Base-by-base conservation (phyloP, 164 flowering plant genomes). In the Paratinospora sagittata region DNA sequence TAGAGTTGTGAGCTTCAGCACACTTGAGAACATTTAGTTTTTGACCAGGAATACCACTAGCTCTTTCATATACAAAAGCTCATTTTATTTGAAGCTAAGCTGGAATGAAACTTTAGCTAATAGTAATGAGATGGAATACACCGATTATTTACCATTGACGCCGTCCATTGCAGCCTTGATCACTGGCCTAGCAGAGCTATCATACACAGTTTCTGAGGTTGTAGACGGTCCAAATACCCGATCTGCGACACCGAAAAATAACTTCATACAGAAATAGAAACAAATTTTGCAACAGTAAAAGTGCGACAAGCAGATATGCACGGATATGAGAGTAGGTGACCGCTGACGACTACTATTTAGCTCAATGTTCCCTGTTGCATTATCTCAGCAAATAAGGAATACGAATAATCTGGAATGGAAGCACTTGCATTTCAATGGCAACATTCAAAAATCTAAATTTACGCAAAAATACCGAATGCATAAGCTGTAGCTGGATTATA, bases 91-190 rank as follows among this genome's bases (percentile, higher is more conserved):
- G 6, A 55, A 55, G 24, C 61, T 26, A 61, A 8, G 52, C 36
- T 61, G 34, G 12, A 23, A 24, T 2, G 34, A 30, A 27, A 24
- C 36, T 27, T 11, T 13, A 39, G 34, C 62, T 34, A 21, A 52
- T 13, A 37, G 27, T 3, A 65, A 47, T 34, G 39, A 34, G 26
- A 55, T 43, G 57, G 81, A 66, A 81, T 55, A 55, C 61, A 55
- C 61, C 61, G 1, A 55, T 0, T n/a, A 21, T 9, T 6, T 55
- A 91, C 98, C 99, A 83, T 91, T 92, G 26, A 95, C 82, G 67
- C 99, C 99, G 65, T 95, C 99, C 99, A 95, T 95, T 43, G 99
- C 91, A 76, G 92, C 86, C 85, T 89, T 91, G 23, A 95, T 93
- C 6, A 95, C 97, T 62, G 97, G 97, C 64, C 88, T 85, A 52